A percentile compares a stretch with the other conserved stretches of the same genome.
phyloP scores from a whole-genome alignment of 2,329 filamentous ascomycete genomes.

The Paraconiothyrium sp. region DNA sequence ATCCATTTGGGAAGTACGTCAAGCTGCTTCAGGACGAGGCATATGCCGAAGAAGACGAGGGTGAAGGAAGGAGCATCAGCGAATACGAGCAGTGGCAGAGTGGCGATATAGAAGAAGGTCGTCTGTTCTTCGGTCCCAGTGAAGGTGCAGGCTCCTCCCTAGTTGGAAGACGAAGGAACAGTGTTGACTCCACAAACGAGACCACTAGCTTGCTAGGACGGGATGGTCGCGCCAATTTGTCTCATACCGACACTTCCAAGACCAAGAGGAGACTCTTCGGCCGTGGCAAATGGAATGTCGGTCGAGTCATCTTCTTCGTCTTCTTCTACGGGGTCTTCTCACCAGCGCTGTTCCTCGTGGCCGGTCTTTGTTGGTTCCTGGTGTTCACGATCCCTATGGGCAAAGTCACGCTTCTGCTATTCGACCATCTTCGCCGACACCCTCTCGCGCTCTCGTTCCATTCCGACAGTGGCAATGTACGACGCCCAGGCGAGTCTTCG shows the following conservation, averaged over 20 bases:
- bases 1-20: slow-evolving; percentile 97
- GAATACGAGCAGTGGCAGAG: slow-evolving; percentile 99
- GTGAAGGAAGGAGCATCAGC: slow-evolving; percentile 94
- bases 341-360: slow-evolving; percentile 85
- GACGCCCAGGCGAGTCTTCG: slow-evolving; percentile 74
- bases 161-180: slow-evolving; percentile 84
- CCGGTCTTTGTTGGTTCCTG: slow-evolving; percentile 90
- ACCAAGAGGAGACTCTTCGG: slow-evolving; percentile 90
- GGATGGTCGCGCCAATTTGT: slow-evolving; percentile 61
- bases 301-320: slow-evolving; percentile 92
- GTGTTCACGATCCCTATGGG: slow-evolving; percentile 99
- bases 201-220: slow-evolving; percentile 87
- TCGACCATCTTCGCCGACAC: slow-evolving; percentile 91
- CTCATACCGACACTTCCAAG: slow-evolving; percentile 49
- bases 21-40: slow-evolving; percentile 92
- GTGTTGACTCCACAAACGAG: slow-evolving; percentile 88
- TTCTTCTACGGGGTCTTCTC: slow-evolving; percentile 96
- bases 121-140: slow-evolving; percentile 91
- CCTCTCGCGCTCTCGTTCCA: slow-evolving; percentile 94
- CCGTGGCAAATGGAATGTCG: slow-evolving; percentile 93
- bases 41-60: slow-evolving; percentile 92
- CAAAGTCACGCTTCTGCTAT: slow-evolving; percentile 87
- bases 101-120: slow-evolving; percentile 93
- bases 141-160: slow-evolving; percentile 78
- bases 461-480: slow-evolving; percentile 79